Conservation (phyloP, 768 basidiomycete species). For the Leucosporidium creatinivorum region DNA sequence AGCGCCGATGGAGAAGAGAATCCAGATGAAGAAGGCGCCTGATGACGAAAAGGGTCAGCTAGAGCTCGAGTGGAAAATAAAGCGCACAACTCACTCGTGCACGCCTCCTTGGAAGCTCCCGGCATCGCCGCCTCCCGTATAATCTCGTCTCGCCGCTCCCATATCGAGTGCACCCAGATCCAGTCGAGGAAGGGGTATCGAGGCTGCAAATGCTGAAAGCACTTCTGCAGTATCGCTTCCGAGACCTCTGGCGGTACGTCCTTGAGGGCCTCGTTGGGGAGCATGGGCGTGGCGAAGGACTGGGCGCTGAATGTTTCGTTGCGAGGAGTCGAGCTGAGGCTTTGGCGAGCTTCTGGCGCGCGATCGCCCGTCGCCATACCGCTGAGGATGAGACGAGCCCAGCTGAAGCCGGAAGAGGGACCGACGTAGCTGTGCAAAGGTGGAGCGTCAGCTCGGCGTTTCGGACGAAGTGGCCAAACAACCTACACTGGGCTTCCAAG, state of each 20-base stretch:
- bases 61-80: neutral
- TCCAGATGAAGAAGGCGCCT: slow-evolving; percentile 25
- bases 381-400: slow-evolving; percentile 15
- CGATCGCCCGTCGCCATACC: slow-evolving; percentile 7
- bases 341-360: neutral
- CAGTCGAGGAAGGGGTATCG: slow-evolving; percentile 17
- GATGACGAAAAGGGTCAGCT: neutral
- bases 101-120: neutral
- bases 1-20: slow-evolving; percentile 22
- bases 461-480: neutral
- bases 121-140: neutral
- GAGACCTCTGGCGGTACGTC: slow-evolving; percentile 13
- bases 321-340: neutral
- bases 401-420: slow-evolving; percentile 14
- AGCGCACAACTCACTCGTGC: neutral
- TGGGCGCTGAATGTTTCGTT: neutral
- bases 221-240: neutral
- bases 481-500: slow-evolving; percentile 19
- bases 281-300: neutral
- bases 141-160: slow-evolving; percentile 11
- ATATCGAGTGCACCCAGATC: slow-evolving; percentile 16
- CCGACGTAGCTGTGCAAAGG: slow-evolving; percentile 12
- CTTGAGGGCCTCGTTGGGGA: slow-evolving; percentile 10
- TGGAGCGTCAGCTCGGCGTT: neutral
- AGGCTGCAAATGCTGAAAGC: slow-evolving; percentile 12